Evolutionary conservation across 108 stramenopile genomes (phyloP).

Genomic region (Nitzschia sp.): DNA sequence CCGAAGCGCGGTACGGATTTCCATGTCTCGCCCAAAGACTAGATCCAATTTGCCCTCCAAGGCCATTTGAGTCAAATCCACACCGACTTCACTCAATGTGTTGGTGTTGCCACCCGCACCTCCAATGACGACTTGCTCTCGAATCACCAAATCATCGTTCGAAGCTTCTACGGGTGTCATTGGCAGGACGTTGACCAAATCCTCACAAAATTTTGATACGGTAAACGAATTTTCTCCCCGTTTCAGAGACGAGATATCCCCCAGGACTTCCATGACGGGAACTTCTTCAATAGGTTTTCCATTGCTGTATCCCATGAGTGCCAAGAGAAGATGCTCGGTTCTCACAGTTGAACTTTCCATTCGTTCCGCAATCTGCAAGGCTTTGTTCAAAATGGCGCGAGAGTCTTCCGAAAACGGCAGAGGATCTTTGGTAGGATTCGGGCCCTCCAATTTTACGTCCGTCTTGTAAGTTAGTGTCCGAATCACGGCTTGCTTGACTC

Average conservation of each 20-base stretch:
- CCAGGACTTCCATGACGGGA: constrained; percentile 30
- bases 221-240: constrained; percentile 23
- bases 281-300: constrained; percentile 34
- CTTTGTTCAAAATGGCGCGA: constrained; percentile 49
- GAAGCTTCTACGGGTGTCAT: constrained; percentile 33
- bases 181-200: constrained; percentile 35
- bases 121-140: constrained; percentile 59
- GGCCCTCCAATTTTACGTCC: constrained; percentile 1
- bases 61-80: constrained; percentile 76
- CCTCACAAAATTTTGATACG: constrained; percentile 35
- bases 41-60: constrained; percentile 65
- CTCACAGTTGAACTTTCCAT: constrained; percentile 47
- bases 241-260: constrained; percentile 16
- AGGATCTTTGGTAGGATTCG: constrained; percentile 40
- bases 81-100: constrained; percentile 67
- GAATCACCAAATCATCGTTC: constrained; percentile 9
- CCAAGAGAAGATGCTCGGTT: constrained; percentile 71
- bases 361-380: constrained; percentile 58
- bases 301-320: constrained; percentile 62
- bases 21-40: constrained; percentile 79
- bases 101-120: constrained; percentile 45
- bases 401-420: constrained; percentile 65
- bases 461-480: constrained; percentile 19
- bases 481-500: constrained; percentile 30
- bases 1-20: constrained; percentile 66